These are phyloP conservation scores for Monosporascus sp. DNA, from an alignment of 2,329 filamentous ascomycete genomes.

Conservation along the genomic window DNA sequence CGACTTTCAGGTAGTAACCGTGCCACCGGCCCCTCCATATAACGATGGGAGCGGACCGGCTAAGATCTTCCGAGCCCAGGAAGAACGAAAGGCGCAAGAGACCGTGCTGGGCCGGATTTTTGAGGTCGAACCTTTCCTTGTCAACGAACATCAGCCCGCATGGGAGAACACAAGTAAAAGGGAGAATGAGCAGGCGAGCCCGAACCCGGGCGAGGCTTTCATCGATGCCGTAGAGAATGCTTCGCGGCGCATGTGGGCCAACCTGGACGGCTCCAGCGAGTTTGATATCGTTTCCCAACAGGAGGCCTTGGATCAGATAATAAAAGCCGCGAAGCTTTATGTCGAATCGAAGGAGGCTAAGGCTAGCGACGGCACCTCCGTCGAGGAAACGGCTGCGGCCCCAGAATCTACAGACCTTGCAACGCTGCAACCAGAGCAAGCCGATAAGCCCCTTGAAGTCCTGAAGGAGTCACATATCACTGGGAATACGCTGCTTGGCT, in stretches of 20 bases:
- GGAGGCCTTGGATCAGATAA: constrained; percentile 45
- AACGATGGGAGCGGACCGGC: constrained; percentile 37
- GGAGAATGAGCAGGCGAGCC: constrained; percentile 20
- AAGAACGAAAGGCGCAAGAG: constrained; percentile 52
- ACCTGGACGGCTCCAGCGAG: constrained; percentile 32
- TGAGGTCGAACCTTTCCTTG: constrained; percentile 38
- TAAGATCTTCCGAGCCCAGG: constrained; percentile 43
- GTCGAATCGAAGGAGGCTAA: constrained; percentile 34
- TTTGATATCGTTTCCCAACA: constrained; percentile 30
- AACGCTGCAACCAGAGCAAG: background rate
- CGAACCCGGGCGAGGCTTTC: constrained; percentile 24
- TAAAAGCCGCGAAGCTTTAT: constrained; percentile 47
- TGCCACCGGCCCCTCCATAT: constrained; percentile 15
- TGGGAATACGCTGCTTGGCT: constrained; percentile 1
- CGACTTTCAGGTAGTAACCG: constrained; percentile 44
- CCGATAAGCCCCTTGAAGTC: background rate
- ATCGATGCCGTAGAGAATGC: constrained; percentile 35
- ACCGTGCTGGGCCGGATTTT: constrained; percentile 48
- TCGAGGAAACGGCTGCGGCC: background rate
- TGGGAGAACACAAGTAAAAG: constrained; percentile 18
- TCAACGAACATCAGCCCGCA: constrained; percentile 29
- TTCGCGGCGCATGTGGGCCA: constrained; percentile 37
- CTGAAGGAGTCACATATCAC: background rate
- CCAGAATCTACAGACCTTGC: constrained; percentile 1
- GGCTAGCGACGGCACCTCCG: background rate